Base-by-base conservation (phyloP, 2,329 filamentous ascomycete genomes). In the Fusarium abutilonis region DNA sequence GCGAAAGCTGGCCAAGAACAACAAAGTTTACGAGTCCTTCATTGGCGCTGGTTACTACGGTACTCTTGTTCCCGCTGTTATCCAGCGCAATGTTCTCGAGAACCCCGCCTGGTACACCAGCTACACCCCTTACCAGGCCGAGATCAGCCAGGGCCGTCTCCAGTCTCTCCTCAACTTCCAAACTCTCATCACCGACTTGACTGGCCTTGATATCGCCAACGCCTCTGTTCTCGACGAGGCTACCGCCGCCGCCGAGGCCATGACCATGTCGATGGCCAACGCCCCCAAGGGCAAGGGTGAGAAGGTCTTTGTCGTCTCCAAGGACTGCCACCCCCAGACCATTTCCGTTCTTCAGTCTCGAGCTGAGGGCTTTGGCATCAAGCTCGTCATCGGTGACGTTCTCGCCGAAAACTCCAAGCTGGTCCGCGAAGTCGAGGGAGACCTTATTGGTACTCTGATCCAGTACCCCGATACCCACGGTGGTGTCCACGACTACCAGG, bases 81-180 rank as follows among this genome's bases (percentile, higher is more conserved):
- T 98, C 74, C 92, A 95, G 81, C 85, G 93, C 70, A 97, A 97
- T 74, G 86, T 97, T 11, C 81, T 98, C 48, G 93, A 98, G 82
- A 94, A 90, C 75, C 93, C 94, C 9, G 93, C 89, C 6, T 98
- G 94, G 94, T 98, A 98, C 77, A 98, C 94, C 41, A 97, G 93
- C 79, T 98, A 97, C 77, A 97, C 94, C 0, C 94, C 94, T 15
- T 98, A 97, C 78, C 94, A 98, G 79, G 91, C 94, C 4, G 94
- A 98, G 79, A 97, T 97, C 81, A 97, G 92, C 75, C 94, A 98
- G 79, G 94, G 94, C 28, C 88, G 94, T 49, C 79, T 98, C 60
- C 92, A 97, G 80, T 96, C 92, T 4, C 82, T 97, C 43, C 82
- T 98, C 61, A 98, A 97, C 82, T 98, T 93, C 80, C 94, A 98